Conservation (phyloP, 169 alveolate species). For the Cryptosporidium muris region DNA sequence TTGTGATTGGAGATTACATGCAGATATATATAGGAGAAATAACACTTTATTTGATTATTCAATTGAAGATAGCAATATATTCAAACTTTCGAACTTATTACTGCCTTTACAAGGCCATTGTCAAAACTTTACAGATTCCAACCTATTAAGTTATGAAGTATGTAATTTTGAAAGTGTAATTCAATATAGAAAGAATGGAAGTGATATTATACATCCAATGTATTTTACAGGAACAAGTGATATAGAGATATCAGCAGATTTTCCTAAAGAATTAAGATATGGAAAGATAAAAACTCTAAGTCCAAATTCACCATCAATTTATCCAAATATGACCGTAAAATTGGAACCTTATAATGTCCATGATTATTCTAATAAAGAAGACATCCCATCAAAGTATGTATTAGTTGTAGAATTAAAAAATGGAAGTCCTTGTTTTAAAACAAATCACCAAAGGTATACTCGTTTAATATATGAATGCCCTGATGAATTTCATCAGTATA, state of each 20-base stretch:
- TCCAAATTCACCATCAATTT: not conserved
- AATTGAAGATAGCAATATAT: too few species aligned
- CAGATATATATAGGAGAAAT: not conserved
- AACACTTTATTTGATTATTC: too few species aligned
- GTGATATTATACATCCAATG: not conserved
- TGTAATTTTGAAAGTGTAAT: slow-evolving; percentile 37
- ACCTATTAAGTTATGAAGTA: slow-evolving; percentile 36
- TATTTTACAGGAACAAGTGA: slow-evolving; percentile 24
- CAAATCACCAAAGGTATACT: slow-evolving; percentile 16
- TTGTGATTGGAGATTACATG: slow-evolving; percentile 59
- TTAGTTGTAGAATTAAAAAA: slow-evolving; percentile 1
- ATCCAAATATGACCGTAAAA: not conserved
- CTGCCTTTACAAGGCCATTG: slow-evolving; percentile 44
- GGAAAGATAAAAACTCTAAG: not conserved
- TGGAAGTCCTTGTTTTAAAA: slow-evolving; percentile 39
- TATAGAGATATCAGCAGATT: not conserved
- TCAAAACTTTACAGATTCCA: slow-evolving; percentile 52
- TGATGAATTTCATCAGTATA: slow-evolving; percentile 5
- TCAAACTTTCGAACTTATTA: not conserved
- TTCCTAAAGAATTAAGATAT: slow-evolving; percentile 1
- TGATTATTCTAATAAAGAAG: not conserved
- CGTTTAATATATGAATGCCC: slow-evolving; percentile 61
- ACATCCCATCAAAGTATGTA: slow-evolving; percentile 34
- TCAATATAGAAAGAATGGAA: slow-evolving; percentile 25
- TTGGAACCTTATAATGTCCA: slow-evolving; percentile 39